phyloP scores from a whole-genome alignment of 1,284 basidiomycete genomes.

The Austroboletus niveus region DNA sequence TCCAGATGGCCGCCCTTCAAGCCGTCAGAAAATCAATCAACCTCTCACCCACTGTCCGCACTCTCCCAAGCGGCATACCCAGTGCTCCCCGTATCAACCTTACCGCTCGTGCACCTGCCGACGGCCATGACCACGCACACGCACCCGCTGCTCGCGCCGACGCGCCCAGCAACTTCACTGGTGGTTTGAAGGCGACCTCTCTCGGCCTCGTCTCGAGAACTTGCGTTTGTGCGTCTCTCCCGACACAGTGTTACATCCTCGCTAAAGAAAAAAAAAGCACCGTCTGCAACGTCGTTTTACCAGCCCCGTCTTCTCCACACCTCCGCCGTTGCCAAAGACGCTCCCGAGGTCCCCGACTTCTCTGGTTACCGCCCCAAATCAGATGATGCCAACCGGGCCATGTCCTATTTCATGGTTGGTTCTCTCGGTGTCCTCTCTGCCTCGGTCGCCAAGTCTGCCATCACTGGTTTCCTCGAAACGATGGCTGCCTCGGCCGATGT shows the following conservation, averaged over 20 bases:
- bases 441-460: slow-evolving; percentile 90
- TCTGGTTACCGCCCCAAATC: slow-evolving; percentile 77
- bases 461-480: slow-evolving; percentile 93
- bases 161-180: slow-evolving; percentile 60
- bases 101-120: slow-evolving; percentile 58
- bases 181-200: slow-evolving; percentile 48
- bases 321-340: slow-evolving; percentile 60
- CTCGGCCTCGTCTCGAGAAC: slow-evolving; percentile 64
- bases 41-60: slow-evolving; percentile 78
- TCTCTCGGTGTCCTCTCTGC: slow-evolving; percentile 93
- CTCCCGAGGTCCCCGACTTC: slow-evolving; percentile 87
- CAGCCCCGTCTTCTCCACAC: slow-evolving; percentile 76
- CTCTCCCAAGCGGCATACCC: slow-evolving; percentile 74
- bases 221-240: slow-evolving; percentile 57
- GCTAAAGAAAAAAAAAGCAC: slow-evolving; percentile 27
- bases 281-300: slow-evolving; percentile 50
- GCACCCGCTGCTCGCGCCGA: slow-evolving; percentile 63
- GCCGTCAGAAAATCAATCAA: slow-evolving; percentile 79
- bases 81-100: slow-evolving; percentile 69
- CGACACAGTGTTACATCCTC: background rate
- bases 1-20: slow-evolving; percentile 61
- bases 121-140: slow-evolving; percentile 60
- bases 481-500: slow-evolving; percentile 99
- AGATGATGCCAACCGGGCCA: slow-evolving; percentile 72
- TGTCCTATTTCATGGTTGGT: slow-evolving; percentile 98